A percentile compares a stretch with the other conserved stretches of the same genome.
These are phyloP conservation scores for Kluyveromyces lactis DNA, from an alignment of 805 yeast genomes.

Conservation along the genomic window DNA sequence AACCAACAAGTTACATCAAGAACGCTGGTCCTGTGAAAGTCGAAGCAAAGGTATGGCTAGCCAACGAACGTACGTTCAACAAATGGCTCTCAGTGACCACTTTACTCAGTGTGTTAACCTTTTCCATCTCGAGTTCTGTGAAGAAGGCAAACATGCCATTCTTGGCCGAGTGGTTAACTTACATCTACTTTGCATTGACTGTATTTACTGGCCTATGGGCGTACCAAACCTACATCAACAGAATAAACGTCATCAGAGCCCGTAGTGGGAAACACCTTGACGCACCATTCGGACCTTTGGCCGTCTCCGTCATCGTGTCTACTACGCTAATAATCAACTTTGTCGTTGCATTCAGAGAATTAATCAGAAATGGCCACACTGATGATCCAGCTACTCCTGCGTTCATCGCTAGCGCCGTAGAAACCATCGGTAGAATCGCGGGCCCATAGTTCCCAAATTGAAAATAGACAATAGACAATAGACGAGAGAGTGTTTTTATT, in stretches of 20 bases:
- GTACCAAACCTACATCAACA: conserved; percentile 60
- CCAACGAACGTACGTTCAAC: conserved; percentile 94
- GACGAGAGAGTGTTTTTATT: too few relatives aligned
- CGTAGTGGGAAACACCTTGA: conserved; percentile 86
- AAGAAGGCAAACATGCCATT: conserved; percentile 53
- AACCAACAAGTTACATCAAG: conserved; percentile 71
- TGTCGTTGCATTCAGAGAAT: conserved; percentile 47
- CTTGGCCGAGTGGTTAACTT: conserved; percentile 65
- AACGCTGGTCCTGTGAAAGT: conserved; percentile 89
- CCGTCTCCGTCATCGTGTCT: conserved; percentile 63
- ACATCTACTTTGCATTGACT: conserved; percentile 71
- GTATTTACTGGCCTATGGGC: conserved; percentile 87
- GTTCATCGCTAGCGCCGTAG: too few relatives aligned
- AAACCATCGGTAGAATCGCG: too few relatives aligned
- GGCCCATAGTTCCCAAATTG: too few relatives aligned
- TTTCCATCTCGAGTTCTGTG: conserved; percentile 73
- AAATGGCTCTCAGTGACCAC: conserved; percentile 91
- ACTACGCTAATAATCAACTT: conserved; percentile 66
- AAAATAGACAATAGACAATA: too few relatives aligned
- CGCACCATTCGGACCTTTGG: conserved; percentile 80
- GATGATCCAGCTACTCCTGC: too few relatives aligned
- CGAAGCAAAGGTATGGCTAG: conserved; percentile 97
- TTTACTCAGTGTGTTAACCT: conserved; percentile 74
- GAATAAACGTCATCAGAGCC: conserved; percentile 65
- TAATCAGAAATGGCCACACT: neutral